Conservation (phyloP, 768 basidiomycete genomes). For the Mycena vitilis region DNA sequence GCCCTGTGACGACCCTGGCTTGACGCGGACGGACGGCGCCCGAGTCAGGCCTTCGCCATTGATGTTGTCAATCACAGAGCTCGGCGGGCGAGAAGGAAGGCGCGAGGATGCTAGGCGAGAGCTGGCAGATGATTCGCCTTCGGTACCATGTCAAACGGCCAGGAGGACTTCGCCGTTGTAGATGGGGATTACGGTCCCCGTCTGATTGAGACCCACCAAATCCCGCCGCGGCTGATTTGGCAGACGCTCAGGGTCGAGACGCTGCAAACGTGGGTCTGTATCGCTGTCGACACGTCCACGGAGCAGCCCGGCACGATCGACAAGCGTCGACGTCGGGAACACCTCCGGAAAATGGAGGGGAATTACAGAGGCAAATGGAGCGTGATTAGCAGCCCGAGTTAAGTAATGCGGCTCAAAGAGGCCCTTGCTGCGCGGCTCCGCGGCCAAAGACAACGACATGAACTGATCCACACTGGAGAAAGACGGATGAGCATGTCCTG, state of each 20-base stretch:
- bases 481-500: background rate
- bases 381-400: conserved; percentile 57
- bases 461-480: conserved; percentile 75
- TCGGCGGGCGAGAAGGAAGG: conserved; percentile 76
- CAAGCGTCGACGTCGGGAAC: conserved; percentile 71
- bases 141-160: conserved; percentile 67
- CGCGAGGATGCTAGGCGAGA: conserved; percentile 73
- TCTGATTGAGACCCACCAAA: conserved; percentile 57
- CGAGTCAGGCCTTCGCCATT: conserved; percentile 62
- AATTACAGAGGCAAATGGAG: conserved; percentile 60
- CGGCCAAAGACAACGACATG: conserved; percentile 79
- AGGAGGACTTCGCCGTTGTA: conserved; percentile 81
- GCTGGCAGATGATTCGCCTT: conserved; percentile 54
- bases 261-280: conserved; percentile 70
- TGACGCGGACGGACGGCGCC: conserved; percentile 83
- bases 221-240: conserved; percentile 47
- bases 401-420: conserved; percentile 85
- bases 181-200: conserved; percentile 67
- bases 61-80: conserved; percentile 61
- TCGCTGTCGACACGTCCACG: conserved; percentile 80
- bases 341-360: conserved; percentile 84
- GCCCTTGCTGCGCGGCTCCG: conserved; percentile 78
- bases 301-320: conserved; percentile 74
- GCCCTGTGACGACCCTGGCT: conserved; percentile 73
- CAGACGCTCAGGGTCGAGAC: conserved; percentile 58